Conservation (phyloP, 176 grass and related monocot genomes). For the Avena sativa region DNA sequence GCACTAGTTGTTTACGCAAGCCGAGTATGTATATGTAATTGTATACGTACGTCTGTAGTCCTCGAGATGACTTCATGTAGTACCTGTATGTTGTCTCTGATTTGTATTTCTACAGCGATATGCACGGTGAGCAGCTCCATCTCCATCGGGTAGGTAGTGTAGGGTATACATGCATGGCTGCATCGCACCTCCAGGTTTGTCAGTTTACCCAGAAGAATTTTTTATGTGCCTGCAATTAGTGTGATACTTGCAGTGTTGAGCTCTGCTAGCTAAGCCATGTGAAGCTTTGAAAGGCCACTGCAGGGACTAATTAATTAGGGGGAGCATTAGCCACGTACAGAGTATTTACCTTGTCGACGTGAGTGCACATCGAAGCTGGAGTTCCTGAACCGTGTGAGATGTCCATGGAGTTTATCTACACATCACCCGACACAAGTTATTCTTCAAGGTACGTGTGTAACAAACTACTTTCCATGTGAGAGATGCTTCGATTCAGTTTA, state of each 20-base stretch:
- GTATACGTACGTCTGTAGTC: neutral
- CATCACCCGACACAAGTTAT: neutral
- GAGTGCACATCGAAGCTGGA: constrained; percentile 9
- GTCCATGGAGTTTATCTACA: neutral
- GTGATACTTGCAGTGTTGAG: constrained; percentile 38
- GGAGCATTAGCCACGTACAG: neutral
- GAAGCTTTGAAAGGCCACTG: constrained; percentile 40
- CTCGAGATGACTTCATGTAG: constrained; percentile 14
- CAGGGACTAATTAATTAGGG: neutral
- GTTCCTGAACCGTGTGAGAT: constrained; percentile 17
- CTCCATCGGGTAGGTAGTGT: neutral
- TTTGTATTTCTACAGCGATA: constrained; percentile 27
- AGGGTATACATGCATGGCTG: constrained; percentile 23
- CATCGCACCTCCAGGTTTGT: neutral
- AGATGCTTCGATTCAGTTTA: neutral
- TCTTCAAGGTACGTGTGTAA: constrained; percentile 16
- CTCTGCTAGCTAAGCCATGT: constrained; percentile 46
- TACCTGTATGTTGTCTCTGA: neutral
- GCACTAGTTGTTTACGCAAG: constrained; percentile 39
- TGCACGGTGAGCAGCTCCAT: constrained; percentile 6
- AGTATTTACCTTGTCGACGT: constrained; percentile 1
- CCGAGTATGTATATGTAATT: neutral
- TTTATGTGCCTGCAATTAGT: constrained; percentile 39
- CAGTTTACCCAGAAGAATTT: neutral
- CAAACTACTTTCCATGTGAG: constrained; percentile 9